phyloP scores from a whole-genome alignment of 1,139 yeast species.

The Groenewaldozyma auringiensis region DNA sequence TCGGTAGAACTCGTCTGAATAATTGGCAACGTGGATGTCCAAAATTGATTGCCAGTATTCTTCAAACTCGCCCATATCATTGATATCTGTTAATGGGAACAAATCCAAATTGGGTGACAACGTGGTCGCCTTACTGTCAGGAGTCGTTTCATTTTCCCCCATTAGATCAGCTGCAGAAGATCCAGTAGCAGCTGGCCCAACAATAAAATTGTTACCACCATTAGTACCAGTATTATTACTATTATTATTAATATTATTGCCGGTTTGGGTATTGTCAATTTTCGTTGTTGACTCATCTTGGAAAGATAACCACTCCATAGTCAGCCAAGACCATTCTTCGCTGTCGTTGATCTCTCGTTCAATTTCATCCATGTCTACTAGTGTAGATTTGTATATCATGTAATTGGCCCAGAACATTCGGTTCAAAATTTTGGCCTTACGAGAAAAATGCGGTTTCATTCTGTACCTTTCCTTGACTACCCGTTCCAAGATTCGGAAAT shows the following conservation, averaged over 20 bases:
- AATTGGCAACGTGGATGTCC: conserved; percentile 11
- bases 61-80: conserved; percentile 23
- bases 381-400: conserved; percentile 54
- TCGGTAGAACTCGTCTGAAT: conserved; percentile 24
- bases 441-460: conserved; percentile 56
- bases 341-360: conserved; percentile 12
- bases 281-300: conserved; percentile 13
- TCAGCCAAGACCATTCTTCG: conserved; percentile 12
- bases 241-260: neutral
- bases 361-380: conserved; percentile 18
- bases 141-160: too few species aligned
- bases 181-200: too few species aligned
- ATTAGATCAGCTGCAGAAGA: neutral
- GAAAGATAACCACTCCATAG: conserved; percentile 19
- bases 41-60: conserved; percentile 20
- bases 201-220: too few species aligned
- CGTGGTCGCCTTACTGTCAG: neutral
- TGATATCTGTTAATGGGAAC: conserved; percentile 12
- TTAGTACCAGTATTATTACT: too few species aligned
- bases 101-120: neutral
- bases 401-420: conserved; percentile 70
- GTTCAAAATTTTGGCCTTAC: conserved; percentile 71
- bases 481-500: conserved; percentile 68
- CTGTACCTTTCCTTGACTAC: conserved; percentile 64
- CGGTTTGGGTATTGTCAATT: conserved; percentile 13